Base-by-base conservation (phyloP, 768 basidiomycete species). In the Holtermannia corniformis region DNA sequence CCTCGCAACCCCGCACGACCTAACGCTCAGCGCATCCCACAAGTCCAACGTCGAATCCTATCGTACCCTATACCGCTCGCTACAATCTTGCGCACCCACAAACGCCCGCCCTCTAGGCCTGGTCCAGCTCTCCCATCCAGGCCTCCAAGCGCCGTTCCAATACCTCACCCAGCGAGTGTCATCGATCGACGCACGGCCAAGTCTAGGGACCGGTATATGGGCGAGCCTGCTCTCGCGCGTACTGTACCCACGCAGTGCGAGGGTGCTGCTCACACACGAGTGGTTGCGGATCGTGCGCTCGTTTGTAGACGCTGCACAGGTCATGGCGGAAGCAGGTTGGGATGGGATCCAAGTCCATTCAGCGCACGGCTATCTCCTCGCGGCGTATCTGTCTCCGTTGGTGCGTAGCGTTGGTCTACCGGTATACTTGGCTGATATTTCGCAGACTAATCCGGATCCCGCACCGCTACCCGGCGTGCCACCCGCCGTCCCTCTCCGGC, bases 331-430 rank as follows among this genome's bases (percentile, higher is more conserved):
- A 49, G 74, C 83, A 40, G 87, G 87, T 0, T 92, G 90, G 67
- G 87, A 93, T 57, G 91, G 92, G 0, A 74, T 93, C 3, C 81
- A 95, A 63, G 56, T 96, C 10, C 92, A 95, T 67, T 62, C 63
- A 1, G 66, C 66, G 0, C 66, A 68, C 60, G 66, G 66, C 10
- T 68, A 68, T 48, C 49, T 68, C 16, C 26, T 68, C 44, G 66
- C 66, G 3, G 60, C 60, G 41, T 68, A 62, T 48, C 45, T 68
- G 11, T 68, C 66, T 1, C 64, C 66, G 13, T 47, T 61, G 14
- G 66, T 68, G 42, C 41, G 61, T 57, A 23, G 4, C n/a, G 13
- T 23, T 2, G 25, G 3, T 43, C 16, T 50, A 4, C 40, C 11
- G 22, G 43, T 40, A 19, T 13, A 14, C 27, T 32, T 58, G 25